Conservation (phyloP, 768 basidiomycete species). For the Dioszegia crocea region DNA sequence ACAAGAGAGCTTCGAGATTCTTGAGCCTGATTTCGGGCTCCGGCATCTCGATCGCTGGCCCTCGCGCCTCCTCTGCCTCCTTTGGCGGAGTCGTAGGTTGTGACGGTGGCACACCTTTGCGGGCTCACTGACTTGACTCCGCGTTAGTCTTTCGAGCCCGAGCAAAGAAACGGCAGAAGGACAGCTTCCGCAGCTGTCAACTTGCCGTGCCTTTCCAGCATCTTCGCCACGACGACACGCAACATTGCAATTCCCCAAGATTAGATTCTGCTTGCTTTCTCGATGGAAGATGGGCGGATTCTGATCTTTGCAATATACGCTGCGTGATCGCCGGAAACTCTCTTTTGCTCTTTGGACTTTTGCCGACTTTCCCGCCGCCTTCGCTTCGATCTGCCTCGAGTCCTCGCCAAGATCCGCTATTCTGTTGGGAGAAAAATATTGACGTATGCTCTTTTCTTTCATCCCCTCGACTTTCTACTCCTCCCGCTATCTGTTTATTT, state of each 20-base stretch:
- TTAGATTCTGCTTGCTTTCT: not conserved
- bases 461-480: not conserved
- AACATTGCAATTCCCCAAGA: not conserved
- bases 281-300: not conserved
- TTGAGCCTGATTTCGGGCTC: not conserved
- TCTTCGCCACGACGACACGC: not conserved
- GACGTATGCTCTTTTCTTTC: conserved; percentile 20
- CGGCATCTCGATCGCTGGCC: not conserved
- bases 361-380: conserved; percentile 6
- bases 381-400: conserved; percentile 5
- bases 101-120: not conserved
- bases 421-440: conserved; percentile 55
- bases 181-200: not conserved
- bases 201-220: not conserved
- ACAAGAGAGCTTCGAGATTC: conserved; percentile 4
- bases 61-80: not conserved
- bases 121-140: conserved; percentile 10
- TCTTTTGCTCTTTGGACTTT: conserved; percentile 5
- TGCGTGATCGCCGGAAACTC: not conserved
- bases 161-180: not conserved
- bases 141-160: conserved; percentile 6
- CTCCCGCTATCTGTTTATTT: not conserved
- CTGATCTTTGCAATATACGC: not conserved
- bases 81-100: not conserved
- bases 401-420: not conserved